Evolutionary conservation across 495 filamentous ascomycete species (phyloP), one percentile per base, ranked within the genome.

Genomic region (Penicillium manginii): DNA sequence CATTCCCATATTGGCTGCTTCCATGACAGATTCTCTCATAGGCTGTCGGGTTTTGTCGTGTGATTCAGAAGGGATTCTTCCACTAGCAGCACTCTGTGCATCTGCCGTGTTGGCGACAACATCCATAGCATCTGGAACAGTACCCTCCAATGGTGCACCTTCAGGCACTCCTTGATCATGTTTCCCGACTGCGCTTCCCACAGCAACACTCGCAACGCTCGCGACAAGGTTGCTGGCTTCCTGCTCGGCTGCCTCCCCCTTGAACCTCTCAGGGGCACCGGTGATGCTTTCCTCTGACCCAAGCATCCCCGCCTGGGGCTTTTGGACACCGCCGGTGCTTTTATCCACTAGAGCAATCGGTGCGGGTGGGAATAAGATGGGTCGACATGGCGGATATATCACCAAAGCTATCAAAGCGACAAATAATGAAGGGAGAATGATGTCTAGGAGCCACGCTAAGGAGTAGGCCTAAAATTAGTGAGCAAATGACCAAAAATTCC

Each of bases 231-330:
- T 93, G 60, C 82, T 86, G 4, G 92, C 91, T 67, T 96, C 92
- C 57, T 89, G 83, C 67, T 96, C 92, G 11, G 91, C 91, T 1
- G 91, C 89, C 67, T 94, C 91, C 18, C 92, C 92, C 61, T 91
- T 87, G 71, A 91, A 85, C 59, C 88, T 90, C 69, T 94, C 89
- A 0, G 91, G 87, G 4, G 90, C 91, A 29, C 90, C 92, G 0
- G 91, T 96, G 7, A 87, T 79, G 60, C 86, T 91, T 55, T 91
- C 88, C 33, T 89, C 81, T 48, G 86, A 90, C 5, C 89, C 91
- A 2, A 93, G 78, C 0, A 90, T 83, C 1, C 90, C 91, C 6
- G 90, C 83, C 45, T 82, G 82, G 3, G 91, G 90, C 67, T 91
- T 91, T 68, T 93, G 86, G 1, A 92, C 74, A 14, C 89, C 89